Evolutionary conservation across 2,329 filamentous ascomycete species (phyloP).

Genomic region (Penicillium sp.): DNA sequence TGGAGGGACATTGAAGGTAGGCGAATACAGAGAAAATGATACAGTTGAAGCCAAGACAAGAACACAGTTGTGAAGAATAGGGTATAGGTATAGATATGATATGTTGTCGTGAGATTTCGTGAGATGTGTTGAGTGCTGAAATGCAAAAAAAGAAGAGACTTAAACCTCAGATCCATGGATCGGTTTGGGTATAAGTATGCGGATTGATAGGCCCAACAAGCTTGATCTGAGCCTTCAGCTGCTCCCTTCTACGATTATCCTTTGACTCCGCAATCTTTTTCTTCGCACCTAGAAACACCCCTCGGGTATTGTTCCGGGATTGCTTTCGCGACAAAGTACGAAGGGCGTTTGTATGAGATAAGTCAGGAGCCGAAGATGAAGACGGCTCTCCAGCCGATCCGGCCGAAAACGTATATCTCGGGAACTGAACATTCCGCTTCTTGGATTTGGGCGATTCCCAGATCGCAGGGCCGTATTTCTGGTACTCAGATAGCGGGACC

Average conservation of each 20-base stretch:
- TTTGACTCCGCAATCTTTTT: constrained; percentile 34
- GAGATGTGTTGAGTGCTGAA: not conserved
- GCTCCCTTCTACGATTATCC: constrained; percentile 36
- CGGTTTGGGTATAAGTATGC: constrained; percentile 21
- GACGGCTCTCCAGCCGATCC: not conserved
- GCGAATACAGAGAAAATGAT: not conserved
- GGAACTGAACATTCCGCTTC: constrained; percentile 25
- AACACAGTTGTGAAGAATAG: not conserved
- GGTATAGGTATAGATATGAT: constrained; percentile 3
- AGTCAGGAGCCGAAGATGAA: constrained; percentile 4
- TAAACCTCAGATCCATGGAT: constrained; percentile 32
- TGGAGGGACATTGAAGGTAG: not conserved
- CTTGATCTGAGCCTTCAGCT: constrained; percentile 43
- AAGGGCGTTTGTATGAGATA: constrained; percentile 12
- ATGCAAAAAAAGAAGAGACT: not conserved
- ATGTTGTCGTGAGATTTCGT: constrained; percentile 5
- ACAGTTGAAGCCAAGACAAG: not conserved
- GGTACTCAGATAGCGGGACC: constrained; percentile 37
- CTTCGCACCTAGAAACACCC: constrained; percentile 31
- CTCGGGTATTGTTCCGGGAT: constrained; percentile 26
- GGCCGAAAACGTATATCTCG: constrained; percentile 9
- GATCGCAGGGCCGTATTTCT: constrained; percentile 36
- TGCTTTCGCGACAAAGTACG: constrained; percentile 22
- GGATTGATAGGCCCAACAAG: constrained; percentile 40
- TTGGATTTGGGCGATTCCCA: constrained; percentile 33